Evolutionary conservation across 1,284 basidiomycete species (phyloP).

Genomic region (Papiliotrema laurentii): DNA sequence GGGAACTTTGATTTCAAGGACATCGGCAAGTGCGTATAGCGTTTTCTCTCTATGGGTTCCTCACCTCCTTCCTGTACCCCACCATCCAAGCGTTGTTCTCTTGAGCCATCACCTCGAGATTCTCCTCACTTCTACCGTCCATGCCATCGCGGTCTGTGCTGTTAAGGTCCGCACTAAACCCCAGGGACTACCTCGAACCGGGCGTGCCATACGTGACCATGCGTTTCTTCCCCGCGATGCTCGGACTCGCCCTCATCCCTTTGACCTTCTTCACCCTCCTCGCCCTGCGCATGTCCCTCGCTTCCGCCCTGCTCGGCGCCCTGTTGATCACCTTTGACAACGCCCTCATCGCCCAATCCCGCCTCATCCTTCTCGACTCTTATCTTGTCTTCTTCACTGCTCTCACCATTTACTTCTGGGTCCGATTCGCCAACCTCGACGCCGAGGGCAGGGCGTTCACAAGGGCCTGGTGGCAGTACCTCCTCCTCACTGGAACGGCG

Average conservation of each 20-base stretch:
- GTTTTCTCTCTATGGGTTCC: too few relatives aligned
- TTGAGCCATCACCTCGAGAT: too few relatives aligned
- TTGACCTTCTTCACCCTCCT: slow-evolving; percentile 91
- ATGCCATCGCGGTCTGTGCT: too few relatives aligned
- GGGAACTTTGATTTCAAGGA: slow-evolving; percentile 96
- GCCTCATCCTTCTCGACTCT: slow-evolving; percentile 94
- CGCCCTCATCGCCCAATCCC: slow-evolving; percentile 88
- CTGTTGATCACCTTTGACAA: slow-evolving; percentile 96
- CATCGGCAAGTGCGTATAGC: slow-evolving; percentile 57
- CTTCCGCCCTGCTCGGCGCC: slow-evolving; percentile 82
- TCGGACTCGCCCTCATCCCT: slow-evolving; percentile 86
- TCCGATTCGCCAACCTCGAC: slow-evolving; percentile 87
- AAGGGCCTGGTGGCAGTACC: slow-evolving; percentile 85
- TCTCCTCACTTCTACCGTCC: not conserved
- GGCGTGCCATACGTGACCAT: slow-evolving; percentile 92
- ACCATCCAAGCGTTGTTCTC: too few relatives aligned
- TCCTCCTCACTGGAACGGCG: slow-evolving; percentile 78
- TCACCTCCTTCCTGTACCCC: too few relatives aligned
- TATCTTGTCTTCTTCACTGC: slow-evolving; percentile 97
- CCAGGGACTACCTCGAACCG: slow-evolving; percentile 64
- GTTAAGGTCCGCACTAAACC: slow-evolving; percentile 4
- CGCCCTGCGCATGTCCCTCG: slow-evolving; percentile 80
- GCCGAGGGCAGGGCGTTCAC: slow-evolving; percentile 64
- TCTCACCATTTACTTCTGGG: slow-evolving; percentile 80
- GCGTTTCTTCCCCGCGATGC: slow-evolving; percentile 84